Base-by-base conservation (phyloP, 805 yeast genomes). In the Yarrowia hollandica region DNA sequence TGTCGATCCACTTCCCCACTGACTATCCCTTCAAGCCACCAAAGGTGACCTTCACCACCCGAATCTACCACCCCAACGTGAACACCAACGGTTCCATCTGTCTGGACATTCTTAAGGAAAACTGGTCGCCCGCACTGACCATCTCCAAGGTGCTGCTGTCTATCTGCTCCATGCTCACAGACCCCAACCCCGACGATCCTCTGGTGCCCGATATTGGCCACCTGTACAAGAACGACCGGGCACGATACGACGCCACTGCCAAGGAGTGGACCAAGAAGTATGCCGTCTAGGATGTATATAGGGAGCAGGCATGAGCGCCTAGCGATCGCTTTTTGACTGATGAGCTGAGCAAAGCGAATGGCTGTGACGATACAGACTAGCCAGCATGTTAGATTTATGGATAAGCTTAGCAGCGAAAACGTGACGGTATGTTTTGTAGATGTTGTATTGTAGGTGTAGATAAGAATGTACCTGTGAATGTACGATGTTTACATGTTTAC, bases 1-100 rank as follows among this genome's bases (percentile, higher is more conserved):
- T 94, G 64, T 85, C 96, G 59, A 90, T 94, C 73, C 96, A 90
- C 74, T 94, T 94, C 87, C 99, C 99, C 72, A 91, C 98, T 61
- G 98, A 94, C 75, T 94, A 94, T 75, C 99, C 99, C 60, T 94
- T 92, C 80, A 94, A 94, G 78, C 97, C 99, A 60, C 99, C 99
- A 65, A 92, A 90, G 72, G 85, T 86, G 65, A 81, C 83, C 63
- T 92, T 92, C 80, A 90, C 95, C 66, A 92, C 99, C 52, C 88
- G 91, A 77, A 91, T 92, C 73, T 92, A 92, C 75, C 99, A 92
- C 73, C 98, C 98, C 68, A 92, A 92, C 77, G 92, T 92, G 78
- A 91, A 92, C 77, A 84, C 92, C 59, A 89, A 88, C 71, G 99
- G 99, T 73, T 86, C 90, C 74, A 92, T 92, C 69, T 92, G 99